A percentile compares a stretch with the other conserved stretches of the same genome.
Conservation (phyloP, 2,329 filamentous ascomycete genomes). For the Colletotrichum melonis region DNA sequence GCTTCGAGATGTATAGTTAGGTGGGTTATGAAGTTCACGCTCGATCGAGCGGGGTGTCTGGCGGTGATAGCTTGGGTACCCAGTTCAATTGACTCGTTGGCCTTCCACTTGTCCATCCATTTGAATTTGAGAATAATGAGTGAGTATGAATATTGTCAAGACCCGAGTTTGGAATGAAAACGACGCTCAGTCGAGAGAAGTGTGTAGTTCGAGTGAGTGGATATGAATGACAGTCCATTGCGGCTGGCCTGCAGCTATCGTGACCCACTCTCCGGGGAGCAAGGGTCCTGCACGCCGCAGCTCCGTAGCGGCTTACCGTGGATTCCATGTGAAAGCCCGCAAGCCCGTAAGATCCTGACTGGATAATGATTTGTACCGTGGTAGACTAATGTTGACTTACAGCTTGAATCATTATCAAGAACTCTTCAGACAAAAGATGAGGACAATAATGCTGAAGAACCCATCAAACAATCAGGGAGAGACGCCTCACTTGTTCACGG, state of each 20-base stretch:
- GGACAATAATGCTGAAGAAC: background rate
- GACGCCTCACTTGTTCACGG: background rate
- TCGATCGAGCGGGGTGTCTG: background rate
- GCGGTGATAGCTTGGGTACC: slow-evolving; percentile 17
- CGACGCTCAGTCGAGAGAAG: no score
- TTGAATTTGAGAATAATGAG: background rate
- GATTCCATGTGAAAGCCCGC: background rate
- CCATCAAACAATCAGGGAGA: background rate
- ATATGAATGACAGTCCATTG: background rate
- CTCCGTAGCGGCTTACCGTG: background rate
- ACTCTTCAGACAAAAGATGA: no score
- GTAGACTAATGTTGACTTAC: no score
- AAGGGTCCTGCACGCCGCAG: slow-evolving; percentile 1
- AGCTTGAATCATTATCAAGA: no score
- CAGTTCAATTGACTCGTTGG: slow-evolving; percentile 20
- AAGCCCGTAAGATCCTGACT: background rate
- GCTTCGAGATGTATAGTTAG: slow-evolving; percentile 21
- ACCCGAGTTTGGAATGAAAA: no score
- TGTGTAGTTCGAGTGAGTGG: background rate
- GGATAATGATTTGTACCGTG: no score
- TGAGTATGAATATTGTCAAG: background rate
- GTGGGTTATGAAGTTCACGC: background rate
- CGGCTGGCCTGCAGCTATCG: slow-evolving; percentile 18
- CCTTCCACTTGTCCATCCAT: background rate
- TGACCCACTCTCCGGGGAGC: slow-evolving; percentile 20